These are phyloP conservation scores for Acorus calamus DNA, from an alignment of 106 monocot genomes.

Conservation along the genomic window DNA sequence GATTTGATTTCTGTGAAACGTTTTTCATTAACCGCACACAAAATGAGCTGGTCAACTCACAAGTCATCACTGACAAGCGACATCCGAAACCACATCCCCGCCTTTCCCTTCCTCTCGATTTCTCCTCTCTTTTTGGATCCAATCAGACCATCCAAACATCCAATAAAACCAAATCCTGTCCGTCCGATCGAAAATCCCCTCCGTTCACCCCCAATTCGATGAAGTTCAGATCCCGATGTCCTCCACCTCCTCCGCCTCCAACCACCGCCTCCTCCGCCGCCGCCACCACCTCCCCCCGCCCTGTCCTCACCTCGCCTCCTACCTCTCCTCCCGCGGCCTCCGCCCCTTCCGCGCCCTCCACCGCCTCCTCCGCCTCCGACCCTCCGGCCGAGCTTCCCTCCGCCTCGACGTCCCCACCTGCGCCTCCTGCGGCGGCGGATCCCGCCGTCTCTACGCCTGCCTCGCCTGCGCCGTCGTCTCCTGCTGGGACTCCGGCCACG, in stretches of 20 bases:
- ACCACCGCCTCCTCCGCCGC: slow-evolving; percentile 5
- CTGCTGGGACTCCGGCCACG: slow-evolving; percentile 41
- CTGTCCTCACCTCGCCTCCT: slow-evolving; percentile 52
- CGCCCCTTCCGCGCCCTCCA: slow-evolving; percentile 46
- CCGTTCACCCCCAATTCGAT: no score
- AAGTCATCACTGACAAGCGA: no score
- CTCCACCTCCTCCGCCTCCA: slow-evolving; percentile 2
- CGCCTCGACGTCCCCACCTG: slow-evolving; percentile 65
- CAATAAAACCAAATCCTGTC: no score
- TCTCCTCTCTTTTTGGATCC: no score
- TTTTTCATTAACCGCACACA: no score
- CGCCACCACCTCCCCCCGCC: slow-evolving; percentile 28
- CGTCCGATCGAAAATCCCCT: no score
- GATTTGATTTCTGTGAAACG: no score
- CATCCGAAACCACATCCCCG: no score
- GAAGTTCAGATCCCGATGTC: background rate
- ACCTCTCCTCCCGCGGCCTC: slow-evolving; percentile 23
- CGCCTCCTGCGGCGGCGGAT: slow-evolving; percentile 29
- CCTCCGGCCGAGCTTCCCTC: slow-evolving; percentile 53
- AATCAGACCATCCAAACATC: no score
- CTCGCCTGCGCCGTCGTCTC: slow-evolving; percentile 61
- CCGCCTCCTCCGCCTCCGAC: slow-evolving; percentile 47
- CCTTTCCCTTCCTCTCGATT: no score
- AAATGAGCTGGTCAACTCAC: no score
- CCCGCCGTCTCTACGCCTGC: slow-evolving; percentile 66